phyloP scores from a whole-genome alignment of 2,329 filamentous ascomycete species.

The Microcera coccophila region DNA sequence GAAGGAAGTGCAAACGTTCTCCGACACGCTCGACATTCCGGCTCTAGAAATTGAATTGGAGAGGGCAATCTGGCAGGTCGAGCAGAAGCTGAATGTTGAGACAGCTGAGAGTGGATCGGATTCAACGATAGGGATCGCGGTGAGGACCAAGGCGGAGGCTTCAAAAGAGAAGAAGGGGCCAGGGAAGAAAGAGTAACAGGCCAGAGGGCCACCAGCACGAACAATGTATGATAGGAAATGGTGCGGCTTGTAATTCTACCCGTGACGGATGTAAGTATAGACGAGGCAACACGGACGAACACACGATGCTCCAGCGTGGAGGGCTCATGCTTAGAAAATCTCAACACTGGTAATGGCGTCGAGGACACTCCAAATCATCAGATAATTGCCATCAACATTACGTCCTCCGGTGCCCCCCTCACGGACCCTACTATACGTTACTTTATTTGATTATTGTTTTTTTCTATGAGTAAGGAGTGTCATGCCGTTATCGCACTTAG shows the following conservation, averaged over 20 bases:
- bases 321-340: neutral
- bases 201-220: conserved; percentile 3
- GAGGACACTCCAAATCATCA: neutral
- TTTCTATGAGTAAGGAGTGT: too few relatives aligned
- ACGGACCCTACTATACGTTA: too few relatives aligned
- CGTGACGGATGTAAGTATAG: conserved; percentile 15
- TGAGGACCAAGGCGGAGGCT: conserved; percentile 12
- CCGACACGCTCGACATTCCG: conserved; percentile 61
- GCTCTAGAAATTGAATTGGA: conserved; percentile 70
- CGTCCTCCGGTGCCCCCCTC: too few relatives aligned
- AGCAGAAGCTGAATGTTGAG: conserved; percentile 40
- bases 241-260: too few relatives aligned
- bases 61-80: conserved; percentile 71
- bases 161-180: conserved; percentile 13
- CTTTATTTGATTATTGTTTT: neutral
- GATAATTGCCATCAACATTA: neutral
- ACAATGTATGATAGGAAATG: conserved; percentile 26
- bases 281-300: conserved; percentile 5
- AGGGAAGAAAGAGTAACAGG: conserved; percentile 18
- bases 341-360: neutral
- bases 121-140: conserved; percentile 4
- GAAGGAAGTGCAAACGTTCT: conserved; percentile 54
- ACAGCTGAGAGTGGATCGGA: conserved; percentile 14
- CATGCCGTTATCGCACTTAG: conserved; percentile 21
- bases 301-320: conserved; percentile 2